Percentiles rank a stretch among this genome's conserved stretches.
Conservation (phyloP, 768 basidiomycete species). For the Phlegmacium glaucopus region DNA sequence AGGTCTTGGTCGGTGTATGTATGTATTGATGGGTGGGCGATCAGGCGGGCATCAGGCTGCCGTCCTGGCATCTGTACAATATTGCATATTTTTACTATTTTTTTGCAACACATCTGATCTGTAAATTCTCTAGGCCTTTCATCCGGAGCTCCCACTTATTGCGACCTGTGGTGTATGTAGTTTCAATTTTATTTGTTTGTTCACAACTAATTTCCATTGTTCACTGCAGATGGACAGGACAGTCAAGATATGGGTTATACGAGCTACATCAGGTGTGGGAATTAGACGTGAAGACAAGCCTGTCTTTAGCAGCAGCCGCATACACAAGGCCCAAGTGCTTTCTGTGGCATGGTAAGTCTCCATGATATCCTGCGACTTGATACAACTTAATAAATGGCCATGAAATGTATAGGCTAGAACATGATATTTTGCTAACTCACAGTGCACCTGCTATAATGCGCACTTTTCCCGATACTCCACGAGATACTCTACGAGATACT, state of each 20-base stretch:
- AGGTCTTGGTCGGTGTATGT: constrained; percentile 61
- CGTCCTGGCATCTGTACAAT: constrained; percentile 58
- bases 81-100: neutral
- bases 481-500: too few relatives aligned
- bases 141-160: constrained; percentile 57
- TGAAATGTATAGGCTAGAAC: constrained; percentile 43
- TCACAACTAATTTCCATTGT: neutral
- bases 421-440: constrained; percentile 53
- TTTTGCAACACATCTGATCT: neutral
- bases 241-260: constrained; percentile 74
- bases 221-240: constrained; percentile 58
- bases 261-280: constrained; percentile 29
- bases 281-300: constrained; percentile 71
- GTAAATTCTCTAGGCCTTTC: constrained; percentile 54
- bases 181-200: neutral
- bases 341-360: constrained; percentile 57
- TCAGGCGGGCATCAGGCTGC: constrained; percentile 74
- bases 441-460: constrained; percentile 51
- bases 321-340: constrained; percentile 64
- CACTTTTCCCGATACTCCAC: constrained; percentile 14
- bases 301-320: constrained; percentile 60
- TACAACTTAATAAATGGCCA: neutral
- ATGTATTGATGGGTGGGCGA: constrained; percentile 63
- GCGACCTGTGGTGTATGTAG: constrained; percentile 73
- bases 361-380: too few relatives aligned